phyloP scores from a whole-genome alignment of 2,329 filamentous ascomycete species.

The Xylariaceae sp. region DNA sequence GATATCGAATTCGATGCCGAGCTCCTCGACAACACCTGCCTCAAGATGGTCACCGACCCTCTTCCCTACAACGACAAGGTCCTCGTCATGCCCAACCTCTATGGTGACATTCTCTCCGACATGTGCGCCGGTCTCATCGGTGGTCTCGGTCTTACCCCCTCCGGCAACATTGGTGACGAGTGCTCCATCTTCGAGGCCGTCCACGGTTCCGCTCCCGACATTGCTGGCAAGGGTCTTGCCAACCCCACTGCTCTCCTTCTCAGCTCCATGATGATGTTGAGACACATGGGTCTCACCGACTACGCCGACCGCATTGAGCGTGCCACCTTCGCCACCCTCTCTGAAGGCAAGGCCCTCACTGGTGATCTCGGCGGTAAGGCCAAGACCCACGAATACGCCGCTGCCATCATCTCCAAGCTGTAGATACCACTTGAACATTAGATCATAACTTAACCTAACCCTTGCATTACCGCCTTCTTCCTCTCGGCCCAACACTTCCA shows the following conservation, averaged over 20 bases:
- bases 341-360: constrained; percentile 93
- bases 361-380: constrained; percentile 94
- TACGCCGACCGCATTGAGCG: constrained; percentile 86
- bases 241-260: constrained; percentile 96
- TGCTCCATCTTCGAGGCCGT: constrained; percentile 99
- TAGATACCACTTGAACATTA: constrained; percentile 35
- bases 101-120: constrained; percentile 98
- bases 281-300: constrained; percentile 88
- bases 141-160: constrained; percentile 93
- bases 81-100: constrained; percentile 95
- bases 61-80: constrained; percentile 98
- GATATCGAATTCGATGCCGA: constrained; percentile 95
- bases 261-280: constrained; percentile 98
- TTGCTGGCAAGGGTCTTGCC: constrained; percentile 89
- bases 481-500: constrained; percentile 4
- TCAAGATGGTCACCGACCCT: constrained; percentile 98
- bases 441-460: constrained; percentile 8
- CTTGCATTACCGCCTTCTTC: constrained; percentile 5
- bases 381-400: constrained; percentile 91
- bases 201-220: constrained; percentile 94
- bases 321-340: constrained; percentile 90
- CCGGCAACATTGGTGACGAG: constrained; percentile 97
- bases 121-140: constrained; percentile 99
- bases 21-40: constrained; percentile 97
- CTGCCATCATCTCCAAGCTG: constrained; percentile 75